Percentiles rank a stretch among this genome's conserved stretches.
These are phyloP conservation scores for Populus hybrid DNA, from an alignment of 441 rosid species.

Conservation along the genomic window DNA sequence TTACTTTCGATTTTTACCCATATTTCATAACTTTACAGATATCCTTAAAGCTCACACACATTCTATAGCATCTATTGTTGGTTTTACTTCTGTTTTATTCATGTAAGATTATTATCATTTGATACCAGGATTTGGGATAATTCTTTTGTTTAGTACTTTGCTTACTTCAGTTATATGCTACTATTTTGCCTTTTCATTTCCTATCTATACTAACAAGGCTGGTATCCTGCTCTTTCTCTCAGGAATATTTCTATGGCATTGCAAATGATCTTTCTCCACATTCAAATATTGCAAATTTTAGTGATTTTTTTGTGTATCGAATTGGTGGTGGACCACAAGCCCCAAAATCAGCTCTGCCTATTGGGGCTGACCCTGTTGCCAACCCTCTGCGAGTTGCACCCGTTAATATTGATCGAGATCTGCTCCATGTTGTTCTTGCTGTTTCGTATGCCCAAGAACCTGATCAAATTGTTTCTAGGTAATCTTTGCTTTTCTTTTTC, in stretches of 20 bases:
- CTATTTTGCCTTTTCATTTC: too few species aligned
- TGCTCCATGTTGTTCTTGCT: slow-evolving; percentile 57
- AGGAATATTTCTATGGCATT: slow-evolving; percentile 87
- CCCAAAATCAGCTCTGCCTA: slow-evolving; percentile 75
- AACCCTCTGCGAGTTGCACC: slow-evolving; percentile 63
- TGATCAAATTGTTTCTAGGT: too few species aligned
- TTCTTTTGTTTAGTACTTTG: background rate
- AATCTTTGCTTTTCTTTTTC: too few species aligned
- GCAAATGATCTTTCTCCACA: slow-evolving; percentile 77
- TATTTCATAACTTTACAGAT: background rate
- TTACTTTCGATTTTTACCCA: background rate
- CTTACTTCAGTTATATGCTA: background rate
- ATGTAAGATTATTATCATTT: background rate
- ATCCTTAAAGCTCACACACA: background rate
- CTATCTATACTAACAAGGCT: background rate
- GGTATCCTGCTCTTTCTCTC: slow-evolving; percentile 16
- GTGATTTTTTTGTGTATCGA: slow-evolving; percentile 62
- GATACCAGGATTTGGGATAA: background rate
- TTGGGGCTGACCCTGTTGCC: slow-evolving; percentile 67
- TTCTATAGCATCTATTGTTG: background rate
- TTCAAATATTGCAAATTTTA: slow-evolving; percentile 57
- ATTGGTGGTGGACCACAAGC: slow-evolving; percentile 92
- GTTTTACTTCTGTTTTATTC: background rate
- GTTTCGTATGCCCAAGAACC: slow-evolving; percentile 72
- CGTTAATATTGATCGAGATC: slow-evolving; percentile 53